These are phyloP conservation scores for Paraphoma sp. DNA, from an alignment of 2,329 filamentous ascomycete species.

Conservation along the genomic window DNA sequence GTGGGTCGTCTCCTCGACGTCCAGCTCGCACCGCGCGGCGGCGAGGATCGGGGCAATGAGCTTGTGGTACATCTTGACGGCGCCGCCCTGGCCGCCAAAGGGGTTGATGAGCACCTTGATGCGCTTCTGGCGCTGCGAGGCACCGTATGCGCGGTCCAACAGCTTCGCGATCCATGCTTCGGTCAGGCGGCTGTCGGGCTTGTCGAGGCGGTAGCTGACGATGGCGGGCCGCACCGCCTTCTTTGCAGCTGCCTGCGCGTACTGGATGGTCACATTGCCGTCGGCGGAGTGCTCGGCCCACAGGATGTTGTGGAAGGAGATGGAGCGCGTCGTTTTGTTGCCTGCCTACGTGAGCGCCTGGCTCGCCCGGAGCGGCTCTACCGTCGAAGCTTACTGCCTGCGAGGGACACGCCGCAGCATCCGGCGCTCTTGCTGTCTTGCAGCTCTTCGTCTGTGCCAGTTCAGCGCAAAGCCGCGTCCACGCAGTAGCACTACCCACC, in stretches of 20 bases:
- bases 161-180: slow-evolving; percentile 70
- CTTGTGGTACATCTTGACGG: slow-evolving; percentile 73
- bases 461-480: slow-evolving; percentile 8
- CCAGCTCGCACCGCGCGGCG: slow-evolving; percentile 78
- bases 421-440: slow-evolving; percentile 55
- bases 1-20: slow-evolving; percentile 74
- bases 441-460: slow-evolving; percentile 59
- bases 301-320: slow-evolving; percentile 83
- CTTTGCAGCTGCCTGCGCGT: slow-evolving; percentile 66
- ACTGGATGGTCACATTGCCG: slow-evolving; percentile 71
- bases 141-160: slow-evolving; percentile 73
- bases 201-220: slow-evolving; percentile 67
- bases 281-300: slow-evolving; percentile 73
- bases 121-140: slow-evolving; percentile 72
- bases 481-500: slow-evolving; percentile 50
- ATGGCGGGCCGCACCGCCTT: slow-evolving; percentile 66
- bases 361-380: not conserved
- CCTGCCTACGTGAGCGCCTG: slow-evolving; percentile 36
- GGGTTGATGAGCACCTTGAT: slow-evolving; percentile 93
- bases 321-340: slow-evolving; percentile 61
- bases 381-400: slow-evolving; percentile 51
- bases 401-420: slow-evolving; percentile 63
- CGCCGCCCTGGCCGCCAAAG: slow-evolving; percentile 81
- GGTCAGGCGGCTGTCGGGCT: slow-evolving; percentile 57
- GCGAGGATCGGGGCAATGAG: slow-evolving; percentile 83